phyloP scores from a whole-genome alignment of 2,329 filamentous ascomycete genomes.

The Karstenula rhodostoma region DNA sequence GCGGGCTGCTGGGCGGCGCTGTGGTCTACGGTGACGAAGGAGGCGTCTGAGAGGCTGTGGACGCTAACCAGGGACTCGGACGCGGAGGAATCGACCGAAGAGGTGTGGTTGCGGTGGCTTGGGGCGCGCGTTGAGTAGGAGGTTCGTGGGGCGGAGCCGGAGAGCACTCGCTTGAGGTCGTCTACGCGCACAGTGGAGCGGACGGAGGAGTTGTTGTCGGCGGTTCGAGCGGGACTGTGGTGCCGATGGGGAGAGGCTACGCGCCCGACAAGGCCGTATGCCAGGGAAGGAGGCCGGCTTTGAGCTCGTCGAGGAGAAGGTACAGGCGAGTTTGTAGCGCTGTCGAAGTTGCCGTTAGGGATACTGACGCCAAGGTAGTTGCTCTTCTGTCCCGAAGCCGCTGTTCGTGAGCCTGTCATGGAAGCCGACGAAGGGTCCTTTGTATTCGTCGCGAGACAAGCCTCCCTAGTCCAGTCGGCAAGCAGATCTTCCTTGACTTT shows the following conservation, averaged over 20 bases:
- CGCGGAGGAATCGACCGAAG: constrained; percentile 62
- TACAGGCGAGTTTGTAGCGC: constrained; percentile 38
- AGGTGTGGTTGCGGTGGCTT: constrained; percentile 43
- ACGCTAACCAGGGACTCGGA: constrained; percentile 76
- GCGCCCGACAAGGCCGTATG: constrained; percentile 47
- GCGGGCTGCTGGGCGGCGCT: constrained; percentile 5
- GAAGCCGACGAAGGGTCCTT: constrained; percentile 76
- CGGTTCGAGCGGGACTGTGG: constrained; percentile 40
- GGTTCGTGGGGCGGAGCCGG: constrained; percentile 47
- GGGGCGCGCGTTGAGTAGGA: constrained; percentile 39
- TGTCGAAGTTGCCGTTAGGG: constrained; percentile 47
- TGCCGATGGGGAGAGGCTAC: constrained; percentile 37
- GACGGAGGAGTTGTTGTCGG: constrained; percentile 46
- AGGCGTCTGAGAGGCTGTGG: constrained; percentile 72
- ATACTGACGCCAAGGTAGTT: constrained; percentile 66
- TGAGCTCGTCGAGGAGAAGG: constrained; percentile 43
- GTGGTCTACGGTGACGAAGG: constrained; percentile 48
- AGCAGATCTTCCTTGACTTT: constrained; percentile 78
- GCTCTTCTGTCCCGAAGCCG: constrained; percentile 39
- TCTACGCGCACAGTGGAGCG: constrained; percentile 54
- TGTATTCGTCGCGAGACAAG: constrained; percentile 72
- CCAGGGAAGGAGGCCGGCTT: constrained; percentile 41
- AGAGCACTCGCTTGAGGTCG: constrained; percentile 57
- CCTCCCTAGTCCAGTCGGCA: constrained; percentile 80
- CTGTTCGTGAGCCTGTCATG: constrained; percentile 74